Base-by-base conservation (phyloP, 2,329 filamentous ascomycete species). In the Aspergillus japonicus region DNA sequence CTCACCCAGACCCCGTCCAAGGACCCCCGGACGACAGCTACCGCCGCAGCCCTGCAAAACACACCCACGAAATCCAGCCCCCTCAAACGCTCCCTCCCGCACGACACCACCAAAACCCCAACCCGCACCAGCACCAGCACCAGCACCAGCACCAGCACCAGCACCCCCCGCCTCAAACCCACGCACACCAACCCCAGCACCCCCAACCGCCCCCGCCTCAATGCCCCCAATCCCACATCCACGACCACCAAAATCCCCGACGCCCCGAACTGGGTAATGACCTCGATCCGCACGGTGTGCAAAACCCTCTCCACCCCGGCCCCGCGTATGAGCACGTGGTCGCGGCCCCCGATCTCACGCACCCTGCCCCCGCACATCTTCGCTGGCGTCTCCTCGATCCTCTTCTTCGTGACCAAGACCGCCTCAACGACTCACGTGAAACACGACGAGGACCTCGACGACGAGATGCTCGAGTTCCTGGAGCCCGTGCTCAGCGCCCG, bases 311-410 rank as follows among this genome's bases (percentile, higher is more conserved):
- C 82, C 1, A 85, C 87, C 0, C 81, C 84, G 6, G 72, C 75
- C 33, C 71, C 74, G 6, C 68, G 71, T 16, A 74, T 71, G 58
- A 73, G 68, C 31, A 68, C 71, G 23, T 72, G 69, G 69, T 76
- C 75, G 10, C 70, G 74, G 8, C 73, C 73, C 23, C 70, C 74
- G 8, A 72, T 78, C 3, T 77, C 76, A 1, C 66, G 71, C 29
- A 81, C 80, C 4, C 82, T 92, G 3, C 86, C 85, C 0, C 89
- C 89, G 0, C 90, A 92, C 56, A 83, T 96, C 0, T 85, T 91
- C 52, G 88, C 90, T 0, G 92, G 90, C 1, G 82, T 92, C 54
- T 88, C 79, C 26, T 82, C 79, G 3, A 89, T 79, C 76, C 67
- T 83, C 50, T 86, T 84, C 42, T 66, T 77, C 35, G 67, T 75